These are phyloP conservation scores for Alternaria longipes DNA, from an alignment of 2,329 filamentous ascomycete genomes.

Conservation along the genomic window DNA sequence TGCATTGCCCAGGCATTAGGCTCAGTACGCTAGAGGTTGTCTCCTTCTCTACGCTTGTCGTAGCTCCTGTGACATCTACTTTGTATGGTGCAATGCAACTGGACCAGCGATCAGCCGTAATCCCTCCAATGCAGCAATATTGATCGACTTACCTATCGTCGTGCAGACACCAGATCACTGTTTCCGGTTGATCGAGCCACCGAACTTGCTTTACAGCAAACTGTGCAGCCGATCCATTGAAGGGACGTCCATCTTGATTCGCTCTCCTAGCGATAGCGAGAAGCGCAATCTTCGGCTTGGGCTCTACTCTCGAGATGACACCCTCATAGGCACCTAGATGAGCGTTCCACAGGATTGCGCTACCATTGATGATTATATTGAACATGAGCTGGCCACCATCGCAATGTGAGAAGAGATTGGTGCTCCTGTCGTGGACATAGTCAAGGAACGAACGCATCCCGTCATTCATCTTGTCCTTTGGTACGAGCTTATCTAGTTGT, in stretches of 20 bases:
- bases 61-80: not conserved
- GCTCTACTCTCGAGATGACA: constrained; percentile 4
- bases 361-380: constrained; percentile 5
- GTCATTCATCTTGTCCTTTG: constrained; percentile 1
- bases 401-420: constrained; percentile 4
- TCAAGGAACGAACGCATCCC: constrained; percentile 10
- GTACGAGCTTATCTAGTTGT: constrained; percentile 1
- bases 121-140: not conserved
- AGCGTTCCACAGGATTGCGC: constrained; percentile 2
- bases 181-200: constrained; percentile 10
- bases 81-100: constrained; percentile 5
- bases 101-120: not conserved
- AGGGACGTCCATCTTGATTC: constrained; percentile 10
- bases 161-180: constrained; percentile 19
- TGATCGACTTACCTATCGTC: constrained; percentile 8
- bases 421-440: not conserved
- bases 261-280: constrained; percentile 13
- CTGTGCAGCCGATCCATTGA: constrained; percentile 10
- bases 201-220: constrained; percentile 9
- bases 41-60: not conserved
- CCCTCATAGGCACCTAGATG: constrained; percentile 21
- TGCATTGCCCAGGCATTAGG: not conserved
- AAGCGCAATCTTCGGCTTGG: constrained; percentile 14
- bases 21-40: not conserved
- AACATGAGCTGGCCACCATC: constrained; percentile 19